phyloP scores from a whole-genome alignment of 495 filamentous ascomycete species.

The Rostrohypoxylon terebratum region DNA sequence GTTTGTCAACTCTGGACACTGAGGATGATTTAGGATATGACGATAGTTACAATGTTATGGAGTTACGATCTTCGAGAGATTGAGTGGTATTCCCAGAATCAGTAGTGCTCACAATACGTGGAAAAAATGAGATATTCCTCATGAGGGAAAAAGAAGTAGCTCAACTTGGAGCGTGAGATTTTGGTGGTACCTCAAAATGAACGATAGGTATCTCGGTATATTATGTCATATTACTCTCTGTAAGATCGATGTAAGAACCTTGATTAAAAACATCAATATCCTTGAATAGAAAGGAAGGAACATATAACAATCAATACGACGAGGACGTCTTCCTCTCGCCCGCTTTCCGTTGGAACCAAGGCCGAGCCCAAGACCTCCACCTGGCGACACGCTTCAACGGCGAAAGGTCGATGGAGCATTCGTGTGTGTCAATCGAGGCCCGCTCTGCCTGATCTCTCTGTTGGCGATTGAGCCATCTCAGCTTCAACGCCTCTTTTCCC shows the following conservation, averaged over 20 bases:
- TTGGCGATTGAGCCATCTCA: slow-evolving; percentile 43
- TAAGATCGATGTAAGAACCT: slow-evolving; percentile 5
- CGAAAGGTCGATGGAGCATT: slow-evolving; percentile 14
- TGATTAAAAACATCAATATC: neutral
- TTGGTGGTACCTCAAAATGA: neutral
- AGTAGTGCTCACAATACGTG: too few species aligned
- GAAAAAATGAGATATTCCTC: neutral
- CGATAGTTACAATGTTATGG: slow-evolving; percentile 4
- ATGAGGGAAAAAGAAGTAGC: neutral
- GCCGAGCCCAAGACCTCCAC: slow-evolving; percentile 41
- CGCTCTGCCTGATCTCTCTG: slow-evolving; percentile 39
- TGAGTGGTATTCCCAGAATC: too few species aligned
- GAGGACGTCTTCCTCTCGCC: slow-evolving; percentile 23
- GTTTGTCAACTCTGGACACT: neutral
- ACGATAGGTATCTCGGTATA: slow-evolving; percentile 1
- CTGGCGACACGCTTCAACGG: slow-evolving; percentile 25
- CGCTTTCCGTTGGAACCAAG: slow-evolving; percentile 36
- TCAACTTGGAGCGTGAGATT: neutral
- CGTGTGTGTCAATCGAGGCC: neutral
- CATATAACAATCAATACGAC: slow-evolving; percentile 17
- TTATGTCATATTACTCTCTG: neutral
- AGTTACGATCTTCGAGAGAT: neutral
- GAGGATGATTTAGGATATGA: slow-evolving; percentile 13
- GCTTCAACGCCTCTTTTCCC: slow-evolving; percentile 49
- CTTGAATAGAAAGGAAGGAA: neutral